Evolutionary conservation across 768 basidiomycete species (phyloP).

Genomic region (Floccularia luteovirens): DNA sequence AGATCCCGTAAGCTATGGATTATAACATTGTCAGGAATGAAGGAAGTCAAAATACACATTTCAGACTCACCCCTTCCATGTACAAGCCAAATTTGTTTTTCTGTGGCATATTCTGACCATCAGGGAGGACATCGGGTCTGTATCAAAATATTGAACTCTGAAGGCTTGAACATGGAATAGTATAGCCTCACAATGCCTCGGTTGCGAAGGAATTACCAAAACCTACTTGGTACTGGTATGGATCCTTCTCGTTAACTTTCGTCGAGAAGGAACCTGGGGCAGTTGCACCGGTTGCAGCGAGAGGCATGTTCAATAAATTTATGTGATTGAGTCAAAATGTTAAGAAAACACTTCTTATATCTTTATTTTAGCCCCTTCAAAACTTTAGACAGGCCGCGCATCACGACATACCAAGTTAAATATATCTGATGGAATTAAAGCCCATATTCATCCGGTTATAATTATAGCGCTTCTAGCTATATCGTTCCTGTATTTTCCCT

Average conservation of each 20-base stretch:
- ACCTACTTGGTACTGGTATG: slow-evolving; percentile 49
- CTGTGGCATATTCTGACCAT: slow-evolving; percentile 58
- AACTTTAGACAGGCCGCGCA: no score
- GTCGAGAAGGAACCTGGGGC: slow-evolving; percentile 31
- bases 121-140: slow-evolving; percentile 49
- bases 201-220: slow-evolving; percentile 52
- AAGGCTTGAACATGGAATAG: background rate
- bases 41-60: background rate
- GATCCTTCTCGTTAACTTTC: slow-evolving; percentile 32
- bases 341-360: no score
- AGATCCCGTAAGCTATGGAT: slow-evolving; percentile 48
- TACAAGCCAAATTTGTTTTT: slow-evolving; percentile 57
- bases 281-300: slow-evolving; percentile 24
- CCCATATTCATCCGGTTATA: no score
- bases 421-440: no score
- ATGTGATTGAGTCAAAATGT: no score
- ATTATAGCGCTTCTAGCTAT: no score
- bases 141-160: background rate
- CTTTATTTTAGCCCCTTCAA: no score
- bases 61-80: slow-evolving; percentile 41
- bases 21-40: background rate
- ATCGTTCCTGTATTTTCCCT: no score
- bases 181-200: slow-evolving; percentile 40
- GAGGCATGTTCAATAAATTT: slow-evolving; percentile 17
- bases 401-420: no score